Base-by-base conservation (phyloP, 192 early-diverging fungal genomes). In the Podochytrium sp. region DNA sequence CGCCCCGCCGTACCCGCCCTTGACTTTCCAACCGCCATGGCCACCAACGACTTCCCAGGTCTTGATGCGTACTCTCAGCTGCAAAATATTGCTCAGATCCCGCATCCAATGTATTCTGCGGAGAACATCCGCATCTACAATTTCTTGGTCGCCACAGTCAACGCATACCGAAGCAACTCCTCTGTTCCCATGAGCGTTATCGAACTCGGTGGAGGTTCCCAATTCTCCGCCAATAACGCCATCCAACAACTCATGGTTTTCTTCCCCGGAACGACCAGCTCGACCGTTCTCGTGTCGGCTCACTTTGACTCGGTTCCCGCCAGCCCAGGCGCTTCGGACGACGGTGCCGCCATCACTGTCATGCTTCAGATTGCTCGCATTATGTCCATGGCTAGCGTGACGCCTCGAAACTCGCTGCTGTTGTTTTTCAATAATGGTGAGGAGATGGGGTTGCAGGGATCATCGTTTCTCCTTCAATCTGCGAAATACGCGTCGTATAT, bases 341-440 rank as follows among this genome's bases (percentile, higher is more conserved):
- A 80, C 58, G 83, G 81, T 12, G 63, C 83, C 18, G 75, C 60
- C 1, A 58, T 81, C 14, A 76, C 73, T 5, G 73, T 41, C 58
- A 78, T 83, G 65, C 23, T 83, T 29, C 76, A 79, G 47, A 32
- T 74, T 0, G 32, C 80, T n/a, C 18, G 58, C 10, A 50, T 35
- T 2, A 10, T 79, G 2, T 2, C 50, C 29, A 53, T 20, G 18
- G n/a, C 14, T 39, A 25, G 5, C 10, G 10, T 20, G 12, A 20
- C 52, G 7, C 38, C 3, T 6, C 71, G 29, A 39, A 80, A 32
- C 38, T 61, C 52, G 56, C 64, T 41, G 34, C 59, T 84, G 3
- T 65, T 84, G 4, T 43, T 63, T 10, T 78, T 84, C 40, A 83
- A 78, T 47, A 83, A 84, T 65, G 81, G 52, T 0, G 83, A 84